Evolutionary conservation across 257 asterid genomes (phyloP).

Genomic region (Rubia yunnanensis): DNA sequence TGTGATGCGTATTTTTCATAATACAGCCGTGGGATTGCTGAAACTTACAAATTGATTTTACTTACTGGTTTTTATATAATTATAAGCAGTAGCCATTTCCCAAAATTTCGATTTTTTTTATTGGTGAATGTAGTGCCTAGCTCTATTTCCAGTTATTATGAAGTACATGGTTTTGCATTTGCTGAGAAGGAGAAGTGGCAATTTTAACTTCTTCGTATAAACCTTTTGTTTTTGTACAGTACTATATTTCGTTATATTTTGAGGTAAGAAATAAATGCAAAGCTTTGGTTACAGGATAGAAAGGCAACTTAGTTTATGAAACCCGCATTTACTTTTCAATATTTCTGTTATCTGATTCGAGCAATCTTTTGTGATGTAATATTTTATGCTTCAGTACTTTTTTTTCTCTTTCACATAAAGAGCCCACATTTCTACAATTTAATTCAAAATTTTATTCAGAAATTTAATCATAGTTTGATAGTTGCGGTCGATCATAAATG

Average conservation of each 20-base stretch:
- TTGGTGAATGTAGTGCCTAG: not conserved
- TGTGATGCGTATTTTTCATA: slow-evolving; percentile 11
- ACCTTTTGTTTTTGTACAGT: not conserved
- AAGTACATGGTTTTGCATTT: not conserved
- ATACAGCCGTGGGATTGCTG: not conserved
- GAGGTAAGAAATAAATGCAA: not conserved
- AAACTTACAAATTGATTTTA: not conserved
- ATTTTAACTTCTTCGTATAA: not conserved
- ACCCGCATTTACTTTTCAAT: no score
- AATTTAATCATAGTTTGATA: no score
- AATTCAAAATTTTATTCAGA: no score
- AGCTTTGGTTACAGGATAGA: not conserved
- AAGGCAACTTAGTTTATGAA: no score
- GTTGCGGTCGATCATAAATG: no score
- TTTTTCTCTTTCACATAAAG: no score
- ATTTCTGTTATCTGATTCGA: no score
- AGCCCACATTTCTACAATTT: no score
- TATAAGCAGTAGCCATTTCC: not conserved
- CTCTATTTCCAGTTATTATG: no score
- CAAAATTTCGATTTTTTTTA: not conserved
- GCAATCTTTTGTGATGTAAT: no score
- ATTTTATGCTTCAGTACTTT: no score
- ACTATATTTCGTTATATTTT: not conserved
- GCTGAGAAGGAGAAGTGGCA: not conserved
- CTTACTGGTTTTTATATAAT: not conserved